phyloP scores from a whole-genome alignment of 1,139 yeast genomes.

The Kluyveromyces sp. region DNA sequence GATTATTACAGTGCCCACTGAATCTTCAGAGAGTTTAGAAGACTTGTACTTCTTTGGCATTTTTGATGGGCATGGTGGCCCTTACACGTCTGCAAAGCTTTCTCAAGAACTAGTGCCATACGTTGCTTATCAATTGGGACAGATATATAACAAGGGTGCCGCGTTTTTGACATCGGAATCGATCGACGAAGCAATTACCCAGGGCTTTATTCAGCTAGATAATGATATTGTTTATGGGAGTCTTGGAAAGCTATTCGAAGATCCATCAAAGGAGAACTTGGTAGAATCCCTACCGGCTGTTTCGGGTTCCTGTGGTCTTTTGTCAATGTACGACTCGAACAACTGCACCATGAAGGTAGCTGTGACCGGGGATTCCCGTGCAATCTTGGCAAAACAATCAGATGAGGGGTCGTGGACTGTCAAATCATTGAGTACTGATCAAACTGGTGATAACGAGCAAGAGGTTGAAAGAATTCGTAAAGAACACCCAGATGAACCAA shows the following conservation, averaged over 20 bases:
- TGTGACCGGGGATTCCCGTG: slow-evolving; percentile 94
- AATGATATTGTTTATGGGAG: slow-evolving; percentile 77
- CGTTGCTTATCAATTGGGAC: slow-evolving; percentile 71
- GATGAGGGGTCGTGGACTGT: slow-evolving; percentile 76
- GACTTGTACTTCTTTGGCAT: slow-evolving; percentile 96
- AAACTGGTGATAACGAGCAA: slow-evolving; percentile 84
- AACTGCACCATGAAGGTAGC: slow-evolving; percentile 75
- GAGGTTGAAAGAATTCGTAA: slow-evolving; percentile 77
- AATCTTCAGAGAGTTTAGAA: slow-evolving; percentile 42
- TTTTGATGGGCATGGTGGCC: slow-evolving; percentile 96
- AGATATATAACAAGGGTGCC: slow-evolving; percentile 34
- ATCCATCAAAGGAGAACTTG: slow-evolving; percentile 46
- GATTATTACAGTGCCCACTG: slow-evolving; percentile 69
- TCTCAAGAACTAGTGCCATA: slow-evolving; percentile 69
- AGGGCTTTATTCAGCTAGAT: slow-evolving; percentile 77
- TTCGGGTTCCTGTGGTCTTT: slow-evolving; percentile 88
- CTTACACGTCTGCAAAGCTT: slow-evolving; percentile 81
- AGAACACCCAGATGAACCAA: slow-evolving; percentile 90
- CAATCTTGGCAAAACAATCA: slow-evolving; percentile 69
- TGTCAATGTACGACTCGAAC: slow-evolving; percentile 78
- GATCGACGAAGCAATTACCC: slow-evolving; percentile 71
- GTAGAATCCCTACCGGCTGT: slow-evolving; percentile 80
- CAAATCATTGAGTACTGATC: slow-evolving; percentile 78
- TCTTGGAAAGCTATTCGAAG: slow-evolving; percentile 58
- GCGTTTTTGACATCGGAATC: slow-evolving; percentile 33